Evolutionary conservation across 805 yeast genomes (phyloP).

Genomic region (Hagleromyces aurorensis): DNA sequence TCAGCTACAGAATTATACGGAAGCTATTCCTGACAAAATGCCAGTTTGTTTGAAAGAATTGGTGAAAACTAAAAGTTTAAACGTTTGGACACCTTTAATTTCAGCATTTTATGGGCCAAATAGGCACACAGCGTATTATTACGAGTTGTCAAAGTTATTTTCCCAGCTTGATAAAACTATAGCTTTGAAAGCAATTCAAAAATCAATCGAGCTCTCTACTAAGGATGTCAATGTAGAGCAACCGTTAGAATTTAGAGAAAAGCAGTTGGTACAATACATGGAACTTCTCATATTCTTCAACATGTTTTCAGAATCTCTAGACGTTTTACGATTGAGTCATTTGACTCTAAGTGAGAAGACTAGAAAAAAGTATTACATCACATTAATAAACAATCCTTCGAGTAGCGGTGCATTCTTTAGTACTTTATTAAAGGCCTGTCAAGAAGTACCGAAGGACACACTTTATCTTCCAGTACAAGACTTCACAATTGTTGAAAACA

Average conservation of each 20-base stretch:
- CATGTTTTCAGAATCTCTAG: conserved; percentile 25
- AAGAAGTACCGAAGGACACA: conserved; percentile 3
- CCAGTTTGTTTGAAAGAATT: conserved; percentile 17
- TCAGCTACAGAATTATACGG: conserved; percentile 20
- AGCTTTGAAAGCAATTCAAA: conserved; percentile 23
- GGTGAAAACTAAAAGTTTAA: conserved; percentile 6
- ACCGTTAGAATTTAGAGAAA: conserved; percentile 13
- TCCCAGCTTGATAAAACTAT: conserved; percentile 15
- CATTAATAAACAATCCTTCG: conserved; percentile 11
- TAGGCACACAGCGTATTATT: conserved; percentile 19
- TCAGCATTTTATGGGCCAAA: conserved; percentile 12
- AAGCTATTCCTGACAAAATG: conserved; percentile 9
- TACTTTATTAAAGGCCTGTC: conserved; percentile 18
- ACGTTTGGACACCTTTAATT: conserved; percentile 21
- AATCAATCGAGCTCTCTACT: conserved; percentile 21
- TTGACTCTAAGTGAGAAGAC: conserved; percentile 13
- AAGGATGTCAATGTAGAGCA: conserved; percentile 12
- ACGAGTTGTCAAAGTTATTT: conserved; percentile 22
- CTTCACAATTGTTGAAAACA: conserved; percentile 20
- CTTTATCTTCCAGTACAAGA: conserved; percentile 19
- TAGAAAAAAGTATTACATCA: conserved; percentile 18
- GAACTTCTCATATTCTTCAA: conserved; percentile 21
- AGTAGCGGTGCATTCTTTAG: conserved; percentile 18
- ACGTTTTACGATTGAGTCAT: conserved; percentile 26
- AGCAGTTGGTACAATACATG: conserved; percentile 24